Base-by-base conservation (phyloP, 805 yeast species). In the Lachancea kluyveri region DNA sequence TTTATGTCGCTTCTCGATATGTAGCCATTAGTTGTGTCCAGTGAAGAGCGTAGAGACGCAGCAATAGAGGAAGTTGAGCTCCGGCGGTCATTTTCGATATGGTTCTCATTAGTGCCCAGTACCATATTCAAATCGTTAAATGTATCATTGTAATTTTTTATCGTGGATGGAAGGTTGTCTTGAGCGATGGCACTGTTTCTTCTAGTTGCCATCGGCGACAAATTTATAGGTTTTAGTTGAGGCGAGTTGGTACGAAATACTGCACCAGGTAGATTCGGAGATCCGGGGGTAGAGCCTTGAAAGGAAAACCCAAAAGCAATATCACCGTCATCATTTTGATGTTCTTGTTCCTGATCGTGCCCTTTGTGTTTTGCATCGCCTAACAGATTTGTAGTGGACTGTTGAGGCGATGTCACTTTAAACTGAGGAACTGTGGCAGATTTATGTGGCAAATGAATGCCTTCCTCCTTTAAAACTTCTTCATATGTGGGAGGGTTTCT, bases 221-320 rank as follows among this genome's bases (percentile, higher is more conserved):
- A 21, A 14, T 22, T 35, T 21, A 50, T 43, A 4, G 52, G 47
- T 21, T 37, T 45, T 9, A 58, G 52, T 16, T 52, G 47, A 9
- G 62, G 55, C 1, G 63, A 54, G 8, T 33, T 29, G 2, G 31
- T 21, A 36, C 54, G 51, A 26, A 54, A 39, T 3, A 62, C 50
- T 8, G 64, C 44, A 12, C 46, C 49, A 8, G 67, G 65, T 45
- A 61, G 46, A 25, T 48, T 45, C 10, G 57, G 46, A 6, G 61
- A 55, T 6, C 41, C 39, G 5, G 33, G 32, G 4, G 37, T 31
- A 7, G 35, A 35, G 5, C 65, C 67, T 16, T 44, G 44, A 33
- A 60, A 62, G 26, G 40, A 39, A 31, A 60, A 60, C 2, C 39
- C 46, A 17, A 43, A 45, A 4, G 57, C 57, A 10, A 59, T 43